Percentiles rank a stretch among this genome's conserved stretches.
Conservation (phyloP, 2,329 filamentous ascomycete species). For the Penicillium verrucosum region DNA sequence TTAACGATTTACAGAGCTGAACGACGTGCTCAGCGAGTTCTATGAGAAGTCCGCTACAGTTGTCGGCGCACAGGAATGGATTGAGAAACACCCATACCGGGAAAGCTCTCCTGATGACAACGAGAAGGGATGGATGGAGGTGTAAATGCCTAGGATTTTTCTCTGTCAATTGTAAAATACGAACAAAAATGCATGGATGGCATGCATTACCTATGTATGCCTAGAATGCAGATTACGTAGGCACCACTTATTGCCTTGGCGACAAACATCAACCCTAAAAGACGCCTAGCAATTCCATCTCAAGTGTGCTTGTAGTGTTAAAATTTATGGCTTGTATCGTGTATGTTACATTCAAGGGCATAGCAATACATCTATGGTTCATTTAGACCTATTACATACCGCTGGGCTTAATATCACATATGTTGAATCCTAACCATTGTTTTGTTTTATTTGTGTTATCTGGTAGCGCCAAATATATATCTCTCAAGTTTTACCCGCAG, state of each 20-base stretch:
- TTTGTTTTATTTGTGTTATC: background rate
- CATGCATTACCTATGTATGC: background rate
- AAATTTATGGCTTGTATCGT: too few species aligned
- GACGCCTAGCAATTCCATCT: too few species aligned
- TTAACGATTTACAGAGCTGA: constrained; percentile 2
- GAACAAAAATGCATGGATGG: background rate
- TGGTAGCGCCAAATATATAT: background rate
- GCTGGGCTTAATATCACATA: background rate
- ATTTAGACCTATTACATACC: too few species aligned
- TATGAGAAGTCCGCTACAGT: constrained; percentile 1
- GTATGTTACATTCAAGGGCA: too few species aligned
- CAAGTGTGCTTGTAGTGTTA: too few species aligned
- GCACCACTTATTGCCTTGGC: background rate
- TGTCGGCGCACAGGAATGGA: constrained; percentile 6
- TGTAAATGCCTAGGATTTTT: background rate
- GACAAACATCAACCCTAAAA: too few species aligned
- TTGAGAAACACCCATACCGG: constrained; percentile 6
- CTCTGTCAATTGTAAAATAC: background rate
- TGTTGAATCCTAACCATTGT: background rate
- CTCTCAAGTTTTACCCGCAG: background rate
- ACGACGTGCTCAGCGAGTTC: constrained; percentile 3
- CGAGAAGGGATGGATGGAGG: constrained; percentile 5
- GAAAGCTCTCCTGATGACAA: constrained; percentile 3
- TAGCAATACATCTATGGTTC: too few species aligned
- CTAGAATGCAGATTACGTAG: background rate